A percentile compares a stretch with the other conserved stretches of the same genome.
Conservation (phyloP, 1,284 basidiomycete species). For the Apiotrichum montevideense region DNA sequence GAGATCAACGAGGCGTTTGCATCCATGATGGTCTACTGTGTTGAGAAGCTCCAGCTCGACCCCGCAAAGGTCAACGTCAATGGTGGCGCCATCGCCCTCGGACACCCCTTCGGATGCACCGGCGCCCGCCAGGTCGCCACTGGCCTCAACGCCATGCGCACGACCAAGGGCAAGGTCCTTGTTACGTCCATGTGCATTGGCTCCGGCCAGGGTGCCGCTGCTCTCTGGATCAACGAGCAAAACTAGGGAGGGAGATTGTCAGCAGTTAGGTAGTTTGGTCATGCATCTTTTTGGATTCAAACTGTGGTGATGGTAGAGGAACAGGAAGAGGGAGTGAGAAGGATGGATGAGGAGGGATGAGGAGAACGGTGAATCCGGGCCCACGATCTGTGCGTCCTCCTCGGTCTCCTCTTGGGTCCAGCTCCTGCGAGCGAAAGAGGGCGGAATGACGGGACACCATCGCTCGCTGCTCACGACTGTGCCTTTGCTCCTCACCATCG, state of each 20-base stretch:
- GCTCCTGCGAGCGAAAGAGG: no score
- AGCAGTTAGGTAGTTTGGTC: no score
- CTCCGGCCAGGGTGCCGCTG: neutral
- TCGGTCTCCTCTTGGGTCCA: no score
- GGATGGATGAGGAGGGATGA: no score
- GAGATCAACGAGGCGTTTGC: slow-evolving; percentile 82
- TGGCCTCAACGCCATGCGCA: slow-evolving; percentile 66
- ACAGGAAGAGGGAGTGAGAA: no score
- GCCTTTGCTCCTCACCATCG: no score
- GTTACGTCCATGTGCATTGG: slow-evolving; percentile 51
- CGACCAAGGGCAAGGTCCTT: slow-evolving; percentile 70
- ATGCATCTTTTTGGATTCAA: no score
- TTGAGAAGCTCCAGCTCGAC: slow-evolving; percentile 63
- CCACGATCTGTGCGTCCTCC: no score
- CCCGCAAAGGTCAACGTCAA: slow-evolving; percentile 76
- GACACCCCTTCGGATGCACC: slow-evolving; percentile 53
- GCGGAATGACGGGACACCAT: no score
- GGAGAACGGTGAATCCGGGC: no score
- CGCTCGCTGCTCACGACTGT: no score
- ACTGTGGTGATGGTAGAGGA: no score
- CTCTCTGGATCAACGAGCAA: slow-evolving; percentile 2
- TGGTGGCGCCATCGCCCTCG: slow-evolving; percentile 66
- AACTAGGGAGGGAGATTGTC: neutral
- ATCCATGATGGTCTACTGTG: slow-evolving; percentile 70
- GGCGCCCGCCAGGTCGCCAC: slow-evolving; percentile 81